Evolutionary conservation across 1,139 yeast genomes (phyloP), one percentile per base, ranked within the genome.

Genomic region (Scheffersomyces stambukii): DNA sequence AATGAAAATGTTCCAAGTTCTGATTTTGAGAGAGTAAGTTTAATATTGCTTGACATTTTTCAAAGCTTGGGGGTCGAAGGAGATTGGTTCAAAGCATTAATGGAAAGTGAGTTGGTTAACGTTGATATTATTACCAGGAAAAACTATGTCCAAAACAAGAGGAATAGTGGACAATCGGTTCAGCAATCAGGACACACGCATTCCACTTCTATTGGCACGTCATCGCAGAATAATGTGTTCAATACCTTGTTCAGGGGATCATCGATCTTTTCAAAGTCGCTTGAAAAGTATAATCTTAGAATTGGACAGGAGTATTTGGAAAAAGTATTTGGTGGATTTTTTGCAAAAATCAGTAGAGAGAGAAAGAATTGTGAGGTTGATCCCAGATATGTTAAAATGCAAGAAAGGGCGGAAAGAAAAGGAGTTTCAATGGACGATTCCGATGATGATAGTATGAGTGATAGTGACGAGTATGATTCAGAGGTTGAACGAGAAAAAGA

Each of bases 201-300:
- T 13, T 8, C 25, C 18, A 6, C 5, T 10, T 8, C 24, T 6
- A 21, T 22, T 19, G 4, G 11, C 16, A 5, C n/a, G n/a, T n/a
- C n/a, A 26, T 25, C 4, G 2, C 47, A 52, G 27, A 67, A 58
- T 32, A 70, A 75, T 44, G 71, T 76, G 2, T 75, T 76, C 50
- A 83, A 83, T 43, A 78, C 95, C 0, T 54, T 91, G 13, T 89
- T 91, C 48, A 65, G 97, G 42, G 96, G 96, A 0, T 82, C 85
- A 32, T 79, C 94, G 2, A 66, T 88, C 7, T 67, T 89, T 38
- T 80, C 95, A 0, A 85, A 84, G 49, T 72, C 95, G 0, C 53
- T 89, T 29, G 97, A 91, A 44, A 68, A 75, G 38, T 86, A 79
- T 50, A 81, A 83, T 50, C 66, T 81, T 25, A 62, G 93, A 44